Percentiles rank a stretch among this genome's conserved stretches.
Evolutionary conservation across 2,329 filamentous ascomycete species (phyloP).

Genomic region (Ceratocystis harringtonii): DNA sequence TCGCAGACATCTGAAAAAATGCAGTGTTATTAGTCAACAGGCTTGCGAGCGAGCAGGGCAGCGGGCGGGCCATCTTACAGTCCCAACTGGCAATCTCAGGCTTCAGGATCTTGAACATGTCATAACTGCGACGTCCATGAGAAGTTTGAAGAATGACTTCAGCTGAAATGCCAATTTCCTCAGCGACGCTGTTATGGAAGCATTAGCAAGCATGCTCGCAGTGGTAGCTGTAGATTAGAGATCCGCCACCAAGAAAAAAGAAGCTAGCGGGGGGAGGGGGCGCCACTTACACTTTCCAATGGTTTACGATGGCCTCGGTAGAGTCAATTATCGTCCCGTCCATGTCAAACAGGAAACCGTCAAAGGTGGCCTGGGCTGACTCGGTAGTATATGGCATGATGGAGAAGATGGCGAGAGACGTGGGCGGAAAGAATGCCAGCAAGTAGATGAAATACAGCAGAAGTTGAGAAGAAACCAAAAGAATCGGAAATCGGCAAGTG

Average conservation of each 20-base stretch:
- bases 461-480: not conserved
- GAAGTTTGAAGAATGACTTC: constrained; percentile 75
- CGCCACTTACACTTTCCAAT: constrained; percentile 51
- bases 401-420: not conserved
- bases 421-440: not conserved
- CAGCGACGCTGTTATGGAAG: constrained; percentile 44
- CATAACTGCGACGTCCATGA: constrained; percentile 80
- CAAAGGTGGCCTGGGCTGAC: constrained; percentile 34
- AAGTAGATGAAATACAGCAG: not conserved
- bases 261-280: no score
- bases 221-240: not conserved
- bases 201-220: constrained; percentile 27
- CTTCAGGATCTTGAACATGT: constrained; percentile 63
- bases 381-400: constrained; percentile 27
- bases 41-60: not conserved
- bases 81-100: constrained; percentile 85
- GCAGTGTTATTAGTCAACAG: not conserved
- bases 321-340: constrained; percentile 76
- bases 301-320: constrained; percentile 59
- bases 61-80: constrained; percentile 40
- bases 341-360: constrained; percentile 56
- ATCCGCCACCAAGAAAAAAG: not conserved
- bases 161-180: constrained; percentile 73
- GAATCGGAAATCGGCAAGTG: not conserved
- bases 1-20: constrained; percentile 52